These are phyloP conservation scores for Penicilliopsis zonata DNA, from an alignment of 495 filamentous ascomycete species.

Conservation along the genomic window DNA sequence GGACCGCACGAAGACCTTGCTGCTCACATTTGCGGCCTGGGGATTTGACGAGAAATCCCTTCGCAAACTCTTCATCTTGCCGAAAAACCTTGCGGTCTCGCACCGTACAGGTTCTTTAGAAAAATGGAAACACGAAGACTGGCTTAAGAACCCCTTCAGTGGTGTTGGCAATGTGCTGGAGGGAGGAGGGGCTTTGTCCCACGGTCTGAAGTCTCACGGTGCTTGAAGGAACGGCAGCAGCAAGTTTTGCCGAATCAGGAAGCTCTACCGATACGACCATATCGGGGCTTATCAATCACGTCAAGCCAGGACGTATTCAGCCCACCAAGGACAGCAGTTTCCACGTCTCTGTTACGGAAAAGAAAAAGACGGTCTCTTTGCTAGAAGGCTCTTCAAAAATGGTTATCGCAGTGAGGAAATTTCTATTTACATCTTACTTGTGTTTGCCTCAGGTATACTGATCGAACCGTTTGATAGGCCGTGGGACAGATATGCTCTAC, in stretches of 20 bases:
- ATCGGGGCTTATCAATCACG: not conserved
- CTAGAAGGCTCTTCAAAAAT: too few species aligned
- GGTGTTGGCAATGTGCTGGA: conserved; percentile 14
- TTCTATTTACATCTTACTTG: not conserved
- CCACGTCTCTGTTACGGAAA: too few species aligned
- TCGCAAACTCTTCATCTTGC: conserved; percentile 81
- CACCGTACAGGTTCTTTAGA: not conserved
- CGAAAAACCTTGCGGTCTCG: conserved; percentile 7
- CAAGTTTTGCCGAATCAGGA: conserved; percentile 9
- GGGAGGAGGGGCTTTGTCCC: too few species aligned
- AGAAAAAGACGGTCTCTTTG: too few species aligned
- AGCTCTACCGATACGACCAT: conserved; percentile 9
- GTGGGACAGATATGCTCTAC: conserved; percentile 83
- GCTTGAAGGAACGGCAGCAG: conserved; percentile 5
- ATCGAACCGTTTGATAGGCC: conserved; percentile 40
- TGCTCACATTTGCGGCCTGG: conserved; percentile 65
- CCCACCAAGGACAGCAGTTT: too few species aligned
- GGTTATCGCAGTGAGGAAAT: conserved; percentile 24
- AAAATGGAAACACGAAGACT: not conserved
- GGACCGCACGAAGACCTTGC: conserved; percentile 87
- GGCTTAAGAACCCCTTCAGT: conserved; percentile 4
- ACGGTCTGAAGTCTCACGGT: conserved; percentile 5
- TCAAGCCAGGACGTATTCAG: not conserved
- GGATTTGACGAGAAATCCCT: conserved; percentile 57
- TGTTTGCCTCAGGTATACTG: not conserved